Percentiles rank a stretch among this genome's conserved stretches.
Conservation (phyloP, 2,329 filamentous ascomycete genomes). For the Huntiella bhutanensis region DNA sequence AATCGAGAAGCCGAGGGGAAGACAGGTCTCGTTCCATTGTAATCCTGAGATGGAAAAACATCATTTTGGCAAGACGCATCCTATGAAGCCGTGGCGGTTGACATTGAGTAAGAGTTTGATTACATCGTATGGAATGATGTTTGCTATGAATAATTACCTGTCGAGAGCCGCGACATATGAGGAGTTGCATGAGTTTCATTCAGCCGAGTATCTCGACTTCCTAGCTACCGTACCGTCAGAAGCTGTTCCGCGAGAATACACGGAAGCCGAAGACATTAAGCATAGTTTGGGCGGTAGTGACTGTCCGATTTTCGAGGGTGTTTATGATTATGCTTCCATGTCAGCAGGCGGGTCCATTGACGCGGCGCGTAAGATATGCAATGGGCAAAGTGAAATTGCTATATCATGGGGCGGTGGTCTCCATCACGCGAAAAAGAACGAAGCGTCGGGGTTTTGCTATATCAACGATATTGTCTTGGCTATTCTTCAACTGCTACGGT, state of each 20-base stretch:
- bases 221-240: constrained; percentile 53
- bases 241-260: constrained; percentile 43
- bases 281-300: constrained; percentile 85
- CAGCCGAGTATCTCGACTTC: constrained; percentile 78
- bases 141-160: constrained; percentile 89
- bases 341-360: constrained; percentile 83
- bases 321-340: constrained; percentile 88
- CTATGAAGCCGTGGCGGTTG: constrained; percentile 97
- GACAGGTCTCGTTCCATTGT: constrained; percentile 87
- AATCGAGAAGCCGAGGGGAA: constrained; percentile 64
- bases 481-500: constrained; percentile 69
- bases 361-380: constrained; percentile 73
- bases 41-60: constrained; percentile 90
- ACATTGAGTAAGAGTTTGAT: constrained; percentile 91
- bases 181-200: constrained; percentile 75
- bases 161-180: constrained; percentile 70
- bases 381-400: constrained; percentile 78
- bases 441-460: constrained; percentile 94
- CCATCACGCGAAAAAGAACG: constrained; percentile 86
- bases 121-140: constrained; percentile 84
- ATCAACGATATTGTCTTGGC: constrained; percentile 96
- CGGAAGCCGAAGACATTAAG: constrained; percentile 43
- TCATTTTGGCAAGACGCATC: constrained; percentile 91
- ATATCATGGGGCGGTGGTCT: constrained; percentile 95
- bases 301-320: constrained; percentile 88